Evolutionary conservation across 2,329 filamentous ascomycete genomes (phyloP).

Genomic region (Trichoderma pleuroti): DNA sequence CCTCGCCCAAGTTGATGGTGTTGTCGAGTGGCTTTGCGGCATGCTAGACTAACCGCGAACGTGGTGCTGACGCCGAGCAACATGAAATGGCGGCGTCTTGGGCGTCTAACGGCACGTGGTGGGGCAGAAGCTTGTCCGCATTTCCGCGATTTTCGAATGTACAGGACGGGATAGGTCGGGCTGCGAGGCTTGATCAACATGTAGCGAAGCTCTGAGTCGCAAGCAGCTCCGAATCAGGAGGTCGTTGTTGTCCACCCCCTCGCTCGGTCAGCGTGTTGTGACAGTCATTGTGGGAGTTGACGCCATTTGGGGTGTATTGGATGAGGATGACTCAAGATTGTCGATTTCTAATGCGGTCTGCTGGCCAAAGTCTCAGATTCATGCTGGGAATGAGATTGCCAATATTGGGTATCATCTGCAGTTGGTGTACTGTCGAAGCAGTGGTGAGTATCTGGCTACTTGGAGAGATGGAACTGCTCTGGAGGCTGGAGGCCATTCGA

Average conservation of each 20-base stretch:
- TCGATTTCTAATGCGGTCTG: not conserved
- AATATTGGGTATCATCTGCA: not conserved
- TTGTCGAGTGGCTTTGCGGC: not conserved
- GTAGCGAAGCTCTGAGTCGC: not conserved
- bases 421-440: not conserved
- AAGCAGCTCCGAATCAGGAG: constrained; percentile 7
- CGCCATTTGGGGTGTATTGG: not conserved
- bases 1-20: not conserved
- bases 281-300: not conserved
- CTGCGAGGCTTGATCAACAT: not conserved
- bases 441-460: not conserved
- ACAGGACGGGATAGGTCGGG: not conserved
- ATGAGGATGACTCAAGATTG: not conserved
- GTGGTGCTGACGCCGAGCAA: not conserved
- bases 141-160: not conserved
- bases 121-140: not conserved
- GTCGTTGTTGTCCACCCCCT: not conserved
- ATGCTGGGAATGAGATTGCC: not conserved
- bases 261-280: not conserved
- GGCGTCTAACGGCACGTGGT: not conserved
- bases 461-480: not conserved
- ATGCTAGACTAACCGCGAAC: not conserved
- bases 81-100: not conserved
- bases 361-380: not conserved
- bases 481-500: not conserved